Base-by-base conservation (phyloP, 2,329 filamentous ascomycete genomes). In the Fusarium decemcellulare region DNA sequence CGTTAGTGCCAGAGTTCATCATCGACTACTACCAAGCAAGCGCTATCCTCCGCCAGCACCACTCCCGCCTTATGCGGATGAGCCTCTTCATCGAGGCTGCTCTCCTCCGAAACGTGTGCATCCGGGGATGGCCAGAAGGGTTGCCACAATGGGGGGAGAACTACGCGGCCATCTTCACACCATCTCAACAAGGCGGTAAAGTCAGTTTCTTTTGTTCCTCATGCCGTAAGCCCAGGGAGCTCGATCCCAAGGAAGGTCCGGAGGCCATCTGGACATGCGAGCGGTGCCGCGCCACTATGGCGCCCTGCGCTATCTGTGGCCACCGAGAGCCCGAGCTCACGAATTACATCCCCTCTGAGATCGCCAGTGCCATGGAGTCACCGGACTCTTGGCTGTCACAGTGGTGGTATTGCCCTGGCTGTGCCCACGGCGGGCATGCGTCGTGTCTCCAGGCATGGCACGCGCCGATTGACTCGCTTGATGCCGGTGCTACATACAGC, bases 391-490 rank as follows among this genome's bases (percentile, higher is more conserved):
- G 75, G 70, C 75, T 81, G 6, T 75, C 79, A 0, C 84, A 84
- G 2, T 91, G 89, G 89, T 91, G 87, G 87, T 88, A 88, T 71
- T 91, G 89, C 61, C 85, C 86, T 1, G 87, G 86, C 12, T 91
- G 89, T 71, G 84, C 84, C 1, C 89, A 91, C 70, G 89, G 89
- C 30, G 89, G 89, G 0, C 89, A 91, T 75, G 83, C 86, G 0
- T 84, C 84, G 0, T 91, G 89, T 61, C 81, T 91, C 2, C 83
- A 86, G 57, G 82, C 82, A 3, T 91, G 89, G 89, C 89, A 91
- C 75, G 81, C 81, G 1, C 73, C 81, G 7, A 59, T 76, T 2
- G 72, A 69, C 7, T 9, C 50, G 2, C 71, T 34, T 16, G 68
- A 74, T 30, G 32, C 67, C 6, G 63, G 65, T 6, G 65, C 71